A percentile compares a stretch with the other conserved stretches of the same genome.
These are phyloP conservation scores for Truncatella angustata DNA, from an alignment of 2,329 filamentous ascomycete genomes.

Conservation along the genomic window DNA sequence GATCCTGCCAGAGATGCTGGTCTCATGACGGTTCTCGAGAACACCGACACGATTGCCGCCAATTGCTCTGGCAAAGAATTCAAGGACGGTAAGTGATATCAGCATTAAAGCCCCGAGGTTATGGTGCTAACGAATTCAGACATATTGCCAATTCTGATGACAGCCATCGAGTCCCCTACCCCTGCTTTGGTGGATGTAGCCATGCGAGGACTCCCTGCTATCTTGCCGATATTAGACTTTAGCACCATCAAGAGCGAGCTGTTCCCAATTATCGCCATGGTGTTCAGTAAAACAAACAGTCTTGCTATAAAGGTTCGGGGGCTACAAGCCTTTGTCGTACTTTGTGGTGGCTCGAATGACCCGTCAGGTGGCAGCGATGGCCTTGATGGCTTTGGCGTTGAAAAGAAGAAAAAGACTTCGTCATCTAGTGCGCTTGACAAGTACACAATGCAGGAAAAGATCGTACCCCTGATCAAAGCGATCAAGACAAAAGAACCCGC, in stretches of 20 bases:
- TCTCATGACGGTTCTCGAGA: constrained; percentile 85
- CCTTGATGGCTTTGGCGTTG: constrained; percentile 65
- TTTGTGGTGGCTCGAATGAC: constrained; percentile 74
- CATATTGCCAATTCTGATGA: constrained; percentile 79
- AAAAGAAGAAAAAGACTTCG: constrained; percentile 60
- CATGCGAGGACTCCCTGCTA: constrained; percentile 71
- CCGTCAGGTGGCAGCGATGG: constrained; percentile 60
- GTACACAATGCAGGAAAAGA: constrained; percentile 97
- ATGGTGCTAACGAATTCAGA: constrained; percentile 47
- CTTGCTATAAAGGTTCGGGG: constrained; percentile 93
- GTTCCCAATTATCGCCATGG: constrained; percentile 85
- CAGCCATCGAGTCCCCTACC: constrained; percentile 84
- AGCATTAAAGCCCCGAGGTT: too few relatives aligned
- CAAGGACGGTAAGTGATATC: constrained; percentile 76
- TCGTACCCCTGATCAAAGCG: constrained; percentile 82
- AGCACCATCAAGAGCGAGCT: constrained; percentile 96
- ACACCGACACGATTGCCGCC: constrained; percentile 70
- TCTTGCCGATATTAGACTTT: constrained; percentile 90
- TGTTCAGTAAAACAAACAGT: constrained; percentile 91
- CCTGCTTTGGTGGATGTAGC: constrained; percentile 87
- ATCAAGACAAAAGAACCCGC: constrained; percentile 98
- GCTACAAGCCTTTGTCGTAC: constrained; percentile 82
- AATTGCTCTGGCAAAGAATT: constrained; percentile 91
- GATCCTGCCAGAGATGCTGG: constrained; percentile 85
- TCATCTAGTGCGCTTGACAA: constrained; percentile 86